Evolutionary conservation across 2,329 filamentous ascomycete species (phyloP), one percentile per base, ranked within the genome.

Genomic region (Colletotrichum liriopes): DNA sequence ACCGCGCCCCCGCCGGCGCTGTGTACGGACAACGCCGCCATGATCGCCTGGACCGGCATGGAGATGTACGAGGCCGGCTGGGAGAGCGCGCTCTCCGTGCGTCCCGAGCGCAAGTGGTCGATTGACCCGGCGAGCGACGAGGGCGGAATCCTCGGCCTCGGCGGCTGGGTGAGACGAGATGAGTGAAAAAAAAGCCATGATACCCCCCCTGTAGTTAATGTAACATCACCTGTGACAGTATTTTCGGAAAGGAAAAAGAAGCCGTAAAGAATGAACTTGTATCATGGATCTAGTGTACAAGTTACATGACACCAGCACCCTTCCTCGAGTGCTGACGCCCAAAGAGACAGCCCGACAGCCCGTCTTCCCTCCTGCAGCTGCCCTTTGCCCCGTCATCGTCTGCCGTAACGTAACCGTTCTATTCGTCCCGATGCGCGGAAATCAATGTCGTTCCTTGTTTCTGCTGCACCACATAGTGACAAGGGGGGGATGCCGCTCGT

Each of bases 21-120:
- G 65, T 98, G 96, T 79, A 98, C 94, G 0, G 96, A 99, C 78
- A 98, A 99, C 81, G 96, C 96, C 16, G 94, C 95, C 59, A 99
- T 99, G 96, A 95, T 98, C 79, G 96, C 93, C 1, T 98, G 96
- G 96, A 87, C 95, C 1, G 96, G 93, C 0, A 88, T 95, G 75
- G 95, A 98, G 83, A 98, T 99, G 95, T 98, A 89, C 78, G 88
- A 93, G 81, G 90, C 89, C 1, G 95, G 96, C 0, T 95, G 90
- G 86, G 82, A 85, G 71, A 92, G 90, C 11, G 87, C 89, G 26
- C 78, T 95, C 67, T 86, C 84, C 32, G 87, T 92, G 68, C 80
- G 87, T 58, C 87, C 92, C 2, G 79, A 93, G 56, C 86, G 88
- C 58, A 93, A 91, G 79, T 98, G 95, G 95, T 86, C 91, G 2